A percentile compares a stretch with the other conserved stretches of the same genome.
phyloP scores from a whole-genome alignment of 169 alveolate genomes.

The Theileria orientalis region DNA sequence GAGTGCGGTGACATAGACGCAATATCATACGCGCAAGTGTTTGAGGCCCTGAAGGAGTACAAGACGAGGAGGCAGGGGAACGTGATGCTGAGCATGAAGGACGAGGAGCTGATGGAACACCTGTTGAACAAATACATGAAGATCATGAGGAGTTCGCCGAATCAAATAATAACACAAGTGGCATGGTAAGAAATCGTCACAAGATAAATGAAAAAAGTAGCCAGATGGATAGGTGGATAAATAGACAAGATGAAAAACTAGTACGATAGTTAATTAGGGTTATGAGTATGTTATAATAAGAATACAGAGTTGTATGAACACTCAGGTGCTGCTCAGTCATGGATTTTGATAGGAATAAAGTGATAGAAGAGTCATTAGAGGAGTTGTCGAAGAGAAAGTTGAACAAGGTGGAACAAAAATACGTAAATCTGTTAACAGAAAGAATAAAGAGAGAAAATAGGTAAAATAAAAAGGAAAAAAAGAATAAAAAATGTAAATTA shows the following conservation, averaged over 20 bases:
- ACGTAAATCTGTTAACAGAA: slow-evolving; percentile 35
- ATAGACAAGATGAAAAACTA: too few species aligned
- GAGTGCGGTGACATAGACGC: slow-evolving; percentile 37
- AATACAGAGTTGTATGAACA: too few species aligned
- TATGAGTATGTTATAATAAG: background rate
- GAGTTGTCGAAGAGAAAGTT: slow-evolving; percentile 29
- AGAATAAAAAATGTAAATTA: background rate
- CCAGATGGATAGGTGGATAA: too few species aligned
- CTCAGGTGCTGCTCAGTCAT: slow-evolving; percentile 47
- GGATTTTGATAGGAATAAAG: slow-evolving; percentile 13
- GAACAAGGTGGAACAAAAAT: slow-evolving; percentile 34
- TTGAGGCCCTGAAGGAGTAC: slow-evolving; percentile 45
- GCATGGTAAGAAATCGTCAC: slow-evolving; percentile 64
- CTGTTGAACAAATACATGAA: slow-evolving; percentile 25
- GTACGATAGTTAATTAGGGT: background rate
- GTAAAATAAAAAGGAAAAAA: background rate
- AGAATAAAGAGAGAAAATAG: too few species aligned
- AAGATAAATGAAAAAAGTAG: too few species aligned
- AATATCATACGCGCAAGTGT: slow-evolving; percentile 54
- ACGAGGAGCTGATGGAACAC: slow-evolving; percentile 7
- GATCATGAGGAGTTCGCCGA: slow-evolving; percentile 41
- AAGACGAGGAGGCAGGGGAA: slow-evolving; percentile 37
- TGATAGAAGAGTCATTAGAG: slow-evolving; percentile 44
- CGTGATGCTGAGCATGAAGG: background rate
- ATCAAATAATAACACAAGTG: slow-evolving; percentile 56